phyloP scores from a whole-genome alignment of 257 asterid genomes.

The Lithospermum erythrorhizon region DNA sequence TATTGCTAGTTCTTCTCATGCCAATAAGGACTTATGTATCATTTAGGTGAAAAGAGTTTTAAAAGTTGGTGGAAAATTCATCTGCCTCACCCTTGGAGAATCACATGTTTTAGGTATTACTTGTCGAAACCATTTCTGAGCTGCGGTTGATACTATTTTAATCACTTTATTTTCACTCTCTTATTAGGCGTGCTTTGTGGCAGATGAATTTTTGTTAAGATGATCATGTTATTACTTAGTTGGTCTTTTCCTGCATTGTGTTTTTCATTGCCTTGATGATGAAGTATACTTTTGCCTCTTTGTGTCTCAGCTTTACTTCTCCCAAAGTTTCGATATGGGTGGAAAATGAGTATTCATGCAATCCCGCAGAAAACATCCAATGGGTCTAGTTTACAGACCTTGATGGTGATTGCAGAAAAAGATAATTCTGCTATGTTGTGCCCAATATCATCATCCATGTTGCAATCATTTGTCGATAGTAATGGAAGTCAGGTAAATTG shows the following conservation, averaged over 20 bases:
- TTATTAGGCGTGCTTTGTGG: neutral
- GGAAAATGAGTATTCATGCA: slow-evolving; percentile 67
- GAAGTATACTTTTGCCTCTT: slow-evolving; percentile 5
- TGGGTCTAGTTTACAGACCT: slow-evolving; percentile 51
- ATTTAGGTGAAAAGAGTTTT: slow-evolving; percentile 76
- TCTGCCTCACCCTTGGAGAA: slow-evolving; percentile 92
- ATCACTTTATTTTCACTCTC: neutral
- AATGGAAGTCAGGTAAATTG: slow-evolving; percentile 52
- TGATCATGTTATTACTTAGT: slow-evolving; percentile 5
- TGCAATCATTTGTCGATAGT: slow-evolving; percentile 28
- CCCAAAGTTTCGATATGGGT: slow-evolving; percentile 76
- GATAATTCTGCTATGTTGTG: slow-evolving; percentile 35
- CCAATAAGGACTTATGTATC: slow-evolving; percentile 7
- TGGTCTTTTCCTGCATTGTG: slow-evolving; percentile 1
- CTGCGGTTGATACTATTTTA: neutral
- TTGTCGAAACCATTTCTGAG: slow-evolving; percentile 5
- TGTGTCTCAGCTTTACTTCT: slow-evolving; percentile 54
- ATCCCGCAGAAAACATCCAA: slow-evolving; percentile 40
- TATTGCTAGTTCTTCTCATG: slow-evolving; percentile 10
- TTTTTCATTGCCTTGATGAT: slow-evolving; percentile 9
- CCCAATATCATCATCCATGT: slow-evolving; percentile 39
- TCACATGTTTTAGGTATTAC: slow-evolving; percentile 76
- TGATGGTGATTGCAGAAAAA: slow-evolving; percentile 73
- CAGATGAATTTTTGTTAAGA: neutral
- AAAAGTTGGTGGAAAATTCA: slow-evolving; percentile 59